Conservation (phyloP, 441 rosid species). For the Gossypium davidsonii region DNA sequence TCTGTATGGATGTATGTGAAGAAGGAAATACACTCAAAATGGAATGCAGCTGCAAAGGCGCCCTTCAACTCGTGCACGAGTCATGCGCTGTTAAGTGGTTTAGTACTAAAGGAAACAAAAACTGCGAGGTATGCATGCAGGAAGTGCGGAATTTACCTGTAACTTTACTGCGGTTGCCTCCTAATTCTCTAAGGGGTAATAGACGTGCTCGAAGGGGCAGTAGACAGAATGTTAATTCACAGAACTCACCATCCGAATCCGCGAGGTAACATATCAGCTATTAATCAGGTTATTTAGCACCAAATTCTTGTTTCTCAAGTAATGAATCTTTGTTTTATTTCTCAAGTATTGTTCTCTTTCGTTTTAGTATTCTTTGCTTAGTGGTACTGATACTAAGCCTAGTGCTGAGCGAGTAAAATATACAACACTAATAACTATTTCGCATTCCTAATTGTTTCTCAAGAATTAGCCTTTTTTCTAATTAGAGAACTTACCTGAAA, state of each 20-base stretch:
- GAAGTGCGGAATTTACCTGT: constrained; percentile 88
- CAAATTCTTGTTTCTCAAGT: background rate
- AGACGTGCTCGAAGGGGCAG: constrained; percentile 30
- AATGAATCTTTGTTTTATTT: background rate
- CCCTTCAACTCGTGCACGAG: constrained; percentile 75
- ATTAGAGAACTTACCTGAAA: constrained; percentile 8
- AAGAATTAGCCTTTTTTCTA: background rate
- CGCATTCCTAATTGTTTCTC: constrained; percentile 3
- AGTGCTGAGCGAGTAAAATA: background rate
- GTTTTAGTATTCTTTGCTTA: background rate
- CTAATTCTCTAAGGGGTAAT: constrained; percentile 31
- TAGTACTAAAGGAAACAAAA: constrained; percentile 76
- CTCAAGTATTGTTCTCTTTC: background rate
- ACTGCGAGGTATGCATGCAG: constrained; percentile 78
- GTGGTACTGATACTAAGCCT: background rate
- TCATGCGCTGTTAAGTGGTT: constrained; percentile 87
- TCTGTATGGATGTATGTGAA: constrained; percentile 71
- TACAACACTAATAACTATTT: background rate
- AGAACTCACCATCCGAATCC: constrained; percentile 33
- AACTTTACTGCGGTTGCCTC: constrained; percentile 58
- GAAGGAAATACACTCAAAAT: constrained; percentile 83
- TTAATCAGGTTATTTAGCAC: background rate
- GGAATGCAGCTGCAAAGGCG: constrained; percentile 98
- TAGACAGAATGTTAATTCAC: constrained; percentile 43
- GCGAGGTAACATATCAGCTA: constrained; percentile 37